Base-by-base conservation (phyloP, 2,329 filamentous ascomycete genomes). In the Trichophyton verrucosum region DNA sequence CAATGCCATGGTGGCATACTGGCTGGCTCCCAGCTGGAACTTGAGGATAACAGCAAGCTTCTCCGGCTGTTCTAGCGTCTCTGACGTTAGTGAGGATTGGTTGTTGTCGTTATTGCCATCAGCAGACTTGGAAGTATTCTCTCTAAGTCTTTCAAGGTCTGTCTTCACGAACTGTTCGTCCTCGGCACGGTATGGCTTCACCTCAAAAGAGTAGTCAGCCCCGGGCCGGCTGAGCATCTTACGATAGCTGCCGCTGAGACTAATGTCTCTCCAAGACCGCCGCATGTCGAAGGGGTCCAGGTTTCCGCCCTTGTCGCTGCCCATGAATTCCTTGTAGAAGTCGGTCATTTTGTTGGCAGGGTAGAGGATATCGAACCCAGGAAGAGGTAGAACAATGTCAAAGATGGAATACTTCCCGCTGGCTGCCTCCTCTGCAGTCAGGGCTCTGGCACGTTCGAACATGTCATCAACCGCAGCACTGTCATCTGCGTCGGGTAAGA, bases 311-410 rank as follows among this genome's bases (percentile, higher is more conserved):
- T 83, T 81, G 56, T 87, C 82, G 58, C 82, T 87, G 36, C 76
- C 82, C 95, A 99, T 99, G 75, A 96, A 95, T 1, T 83, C 80
- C 64, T 81, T 81, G 76, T 97, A 99, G 72, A 87, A 95, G 2
- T 83, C 80, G n/a, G 87, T 89, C 64, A 96, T 84, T 40, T 84
- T 83, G 72, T 99, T 97, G 22, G 79, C 71, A 0, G 94, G 94
- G 70, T 97, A 99, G 40, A 88, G 74, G 44, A 97, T 83, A 67
- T 96, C 91, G 76, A 86, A 96, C 17, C 94, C 94, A 0, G 94
- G 94, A n/a, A 88, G 86, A 2, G 95, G 92, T 1, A 99, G 80
- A 11, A 99, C 91, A 64, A 97, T 71, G 70, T 99, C 94, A 69
- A 88, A 90, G 67, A 99, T 87, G 42, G 81, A 84, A 74, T 87